These are phyloP conservation scores for Planoprotostelium fungivorum DNA, from an alignment of 78 protist species.

Conservation along the genomic window DNA sequence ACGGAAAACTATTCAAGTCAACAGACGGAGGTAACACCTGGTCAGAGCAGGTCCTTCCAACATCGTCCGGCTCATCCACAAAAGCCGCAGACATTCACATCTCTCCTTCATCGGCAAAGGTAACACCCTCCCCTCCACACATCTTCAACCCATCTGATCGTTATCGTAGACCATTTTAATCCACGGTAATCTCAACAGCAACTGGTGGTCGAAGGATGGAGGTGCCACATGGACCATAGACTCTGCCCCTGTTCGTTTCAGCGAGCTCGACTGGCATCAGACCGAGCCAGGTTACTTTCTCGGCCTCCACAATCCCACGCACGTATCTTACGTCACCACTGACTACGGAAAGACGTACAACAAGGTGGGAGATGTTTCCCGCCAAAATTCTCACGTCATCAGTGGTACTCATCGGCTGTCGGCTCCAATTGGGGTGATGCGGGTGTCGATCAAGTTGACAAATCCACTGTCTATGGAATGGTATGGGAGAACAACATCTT, in stretches of 20 bases:
- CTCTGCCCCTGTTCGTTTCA: background rate
- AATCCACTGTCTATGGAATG: background rate
- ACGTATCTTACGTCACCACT: background rate
- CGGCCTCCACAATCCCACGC: background rate
- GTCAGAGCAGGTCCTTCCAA: background rate
- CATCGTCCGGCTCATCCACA: background rate
- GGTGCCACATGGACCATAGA: background rate
- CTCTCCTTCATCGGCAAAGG: too few species aligned
- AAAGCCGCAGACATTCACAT: background rate
- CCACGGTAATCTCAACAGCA: background rate
- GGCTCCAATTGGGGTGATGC: background rate
- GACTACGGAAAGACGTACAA: background rate
- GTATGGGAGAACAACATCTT: background rate
- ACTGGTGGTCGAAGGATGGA: background rate
- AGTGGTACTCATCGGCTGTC: background rate
- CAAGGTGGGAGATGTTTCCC: background rate
- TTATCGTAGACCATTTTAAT: background rate
- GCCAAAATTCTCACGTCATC: background rate
- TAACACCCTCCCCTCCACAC: background rate
- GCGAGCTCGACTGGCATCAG: background rate
- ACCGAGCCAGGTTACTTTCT: background rate
- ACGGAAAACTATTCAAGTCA: background rate
- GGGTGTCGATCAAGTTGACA: background rate
- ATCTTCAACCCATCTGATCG: background rate
- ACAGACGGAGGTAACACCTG: background rate